Base-by-base conservation (phyloP, 2,329 filamentous ascomycete genomes). In the Xylariaceae sp. region DNA sequence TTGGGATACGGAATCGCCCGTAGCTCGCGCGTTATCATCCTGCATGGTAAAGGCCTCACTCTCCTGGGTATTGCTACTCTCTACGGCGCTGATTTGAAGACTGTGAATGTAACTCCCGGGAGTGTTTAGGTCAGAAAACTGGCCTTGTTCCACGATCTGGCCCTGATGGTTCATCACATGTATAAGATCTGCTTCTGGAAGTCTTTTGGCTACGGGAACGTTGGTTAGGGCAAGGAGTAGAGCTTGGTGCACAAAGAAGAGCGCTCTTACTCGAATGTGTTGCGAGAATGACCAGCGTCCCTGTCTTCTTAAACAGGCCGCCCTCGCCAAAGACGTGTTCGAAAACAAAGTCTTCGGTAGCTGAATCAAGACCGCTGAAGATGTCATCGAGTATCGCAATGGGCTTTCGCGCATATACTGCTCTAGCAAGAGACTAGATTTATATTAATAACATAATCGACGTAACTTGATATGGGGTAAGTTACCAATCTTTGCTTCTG, bases 401-500 rank as follows among this genome's bases (percentile, higher is more conserved):
- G 1, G 32, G 5, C n/a, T 47, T 38, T 5, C 42, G 42, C 9
- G 48, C 43, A 41, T 54, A 51, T 7, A 54, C 39, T 1, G 52
- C 52, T 30, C 52, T 36, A 14, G 52, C 52, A 12, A 54, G 50
- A 6, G 51, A 42, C 51, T 53, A 15, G 19, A 10, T 2, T 33
- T 2, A 22, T 2, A 7, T 51, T 38, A 53, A 44, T 17, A 1
- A 45, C 7, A 41, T 32, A 7, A 6, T 42, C 5, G 2, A 15
- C 14, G 5, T 33, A 36, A 27, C 6, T 6, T 3, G 32, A 22
- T 10, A 12, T 27, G 22, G 17, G 33, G 12, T 5, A 22, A 42
- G 45, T 44, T 33, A 53, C 51, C 32, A 62, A 45, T 14, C 59
- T 54, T 45, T 61, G 58, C 33, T 57, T 57, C 41, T 62, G 60